Conservation (phyloP, 169 alveolate genomes). For the Plasmodium coatneyi region DNA sequence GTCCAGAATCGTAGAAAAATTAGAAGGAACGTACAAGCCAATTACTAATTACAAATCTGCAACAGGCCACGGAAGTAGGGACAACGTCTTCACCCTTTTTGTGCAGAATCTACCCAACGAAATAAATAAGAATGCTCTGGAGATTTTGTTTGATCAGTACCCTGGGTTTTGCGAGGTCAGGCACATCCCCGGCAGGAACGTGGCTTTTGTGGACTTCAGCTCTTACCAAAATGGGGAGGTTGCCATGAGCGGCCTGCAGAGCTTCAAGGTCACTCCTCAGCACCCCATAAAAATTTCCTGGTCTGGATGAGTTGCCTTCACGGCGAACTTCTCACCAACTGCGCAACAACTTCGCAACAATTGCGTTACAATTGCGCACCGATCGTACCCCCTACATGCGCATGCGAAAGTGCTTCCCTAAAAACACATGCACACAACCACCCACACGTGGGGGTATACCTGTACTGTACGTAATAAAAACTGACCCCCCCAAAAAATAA, state of each 20-base stretch:
- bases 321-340: not conserved
- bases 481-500: not conserved
- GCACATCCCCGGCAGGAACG: slow-evolving; percentile 86
- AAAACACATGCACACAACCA: not conserved
- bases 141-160: slow-evolving; percentile 86
- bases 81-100: slow-evolving; percentile 80
- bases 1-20: slow-evolving; percentile 78
- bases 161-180: slow-evolving; percentile 88
- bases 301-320: slow-evolving; percentile 42
- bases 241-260: slow-evolving; percentile 89
- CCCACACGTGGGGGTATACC: not conserved
- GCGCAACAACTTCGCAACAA: not conserved
- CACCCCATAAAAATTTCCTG: slow-evolving; percentile 85
- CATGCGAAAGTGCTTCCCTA: not conserved
- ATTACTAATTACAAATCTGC: slow-evolving; percentile 46
- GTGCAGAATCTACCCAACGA: slow-evolving; percentile 89
- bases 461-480: not conserved
- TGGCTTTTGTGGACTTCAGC: slow-evolving; percentile 88
- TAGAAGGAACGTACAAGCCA: slow-evolving; percentile 80
- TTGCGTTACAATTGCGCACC: not conserved
- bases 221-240: slow-evolving; percentile 84
- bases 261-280: slow-evolving; percentile 84
- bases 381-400: not conserved
- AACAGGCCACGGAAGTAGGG: slow-evolving; percentile 7
- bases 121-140: slow-evolving; percentile 84